These are phyloP conservation scores for Fusarium miscanthi DNA, from an alignment of 2,329 filamentous ascomycete species.

Conservation along the genomic window DNA sequence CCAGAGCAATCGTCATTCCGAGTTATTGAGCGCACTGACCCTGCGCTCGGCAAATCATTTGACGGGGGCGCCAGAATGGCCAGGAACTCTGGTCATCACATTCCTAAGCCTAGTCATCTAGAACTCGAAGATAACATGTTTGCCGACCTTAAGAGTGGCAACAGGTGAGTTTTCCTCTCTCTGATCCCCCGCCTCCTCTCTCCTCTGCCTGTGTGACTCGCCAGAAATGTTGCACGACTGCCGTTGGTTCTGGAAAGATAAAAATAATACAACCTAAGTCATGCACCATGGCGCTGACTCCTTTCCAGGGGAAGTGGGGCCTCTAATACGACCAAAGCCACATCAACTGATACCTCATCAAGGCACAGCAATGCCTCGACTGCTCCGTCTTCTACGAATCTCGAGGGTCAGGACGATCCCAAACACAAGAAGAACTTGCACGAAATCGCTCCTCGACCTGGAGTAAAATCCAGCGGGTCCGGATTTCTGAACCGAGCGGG, in stretches of 20 bases:
- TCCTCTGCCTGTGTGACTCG: constrained; percentile 35
- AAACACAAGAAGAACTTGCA: constrained; percentile 53
- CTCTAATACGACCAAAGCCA: constrained; percentile 70
- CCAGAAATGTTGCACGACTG: constrained; percentile 33
- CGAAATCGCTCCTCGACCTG: constrained; percentile 52
- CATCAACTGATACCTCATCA: constrained; percentile 69
- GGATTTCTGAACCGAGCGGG: constrained; percentile 67
- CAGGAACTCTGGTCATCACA: constrained; percentile 50
- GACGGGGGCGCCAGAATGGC: constrained; percentile 61
- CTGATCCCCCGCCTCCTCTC: constrained; percentile 14
- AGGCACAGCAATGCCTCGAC: constrained; percentile 72
- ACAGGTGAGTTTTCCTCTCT: constrained; percentile 59
- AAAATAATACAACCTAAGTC: constrained; percentile 44
- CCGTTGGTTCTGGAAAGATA: constrained; percentile 34
- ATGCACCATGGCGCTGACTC: constrained; percentile 51
- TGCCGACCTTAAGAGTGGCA: constrained; percentile 63
- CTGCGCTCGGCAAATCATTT: constrained; percentile 58
- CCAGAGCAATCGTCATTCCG: constrained; percentile 65
- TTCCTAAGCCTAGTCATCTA: constrained; percentile 53
- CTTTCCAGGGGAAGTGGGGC: constrained; percentile 66
- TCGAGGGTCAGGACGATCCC: constrained; percentile 46
- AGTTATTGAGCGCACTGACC: constrained; percentile 66
- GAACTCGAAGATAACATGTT: constrained; percentile 68
- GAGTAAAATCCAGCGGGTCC: constrained; percentile 61
- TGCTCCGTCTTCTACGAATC: constrained; percentile 66